Base-by-base conservation (phyloP, 2,329 filamentous ascomycete species). In the Helotiales sp. region DNA sequence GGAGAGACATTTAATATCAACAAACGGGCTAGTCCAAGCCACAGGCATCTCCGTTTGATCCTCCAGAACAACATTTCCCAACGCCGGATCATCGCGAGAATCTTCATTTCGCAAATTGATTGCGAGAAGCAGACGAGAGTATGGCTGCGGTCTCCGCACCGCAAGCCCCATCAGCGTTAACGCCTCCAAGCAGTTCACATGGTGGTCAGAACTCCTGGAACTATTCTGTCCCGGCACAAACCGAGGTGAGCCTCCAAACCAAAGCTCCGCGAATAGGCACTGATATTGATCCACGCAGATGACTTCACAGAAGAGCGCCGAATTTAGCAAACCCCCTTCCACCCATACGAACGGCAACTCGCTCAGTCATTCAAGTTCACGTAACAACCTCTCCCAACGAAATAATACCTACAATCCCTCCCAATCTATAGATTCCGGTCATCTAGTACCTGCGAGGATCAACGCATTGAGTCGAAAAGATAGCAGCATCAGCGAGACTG, bases 401-500 rank as follows among this genome's bases (percentile, higher is more conserved):
- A 52, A 44, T 24, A 59, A 68, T 38, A 62, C 59, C 10, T 57
- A 54, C 42, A 53, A 55, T 29, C 56, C 63, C 5, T 46, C 57
- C 4, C 58, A 57, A 36, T 48, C 60, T 47, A 25, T 54, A 46
- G 69, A 70, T 9, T 47, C 63, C n/a, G 64, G 56, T 40, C 60
- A 73, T 55, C 66, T 74, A 33, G 67, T 65, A 19, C 70, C 75
- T 13, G 71, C 70, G 33, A 69, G 71, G 52, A 65, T 72, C 29
- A 68, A 69, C 57, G 71, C 71, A 29, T 67, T 76, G 44, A 70
- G 66, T 56, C 71, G 74, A 54, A 76, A 77, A 34, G 72, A 75
- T 49, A 73, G 71, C 38, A 76, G 76, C 55, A 68, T 76, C 49
- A 75, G 75, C 52, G 73, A 75, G 3, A 70, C 68, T 47, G 71